These are phyloP conservation scores for Eucalyptus lansdowneana DNA, from an alignment of 345 rosid species.

Conservation along the genomic window DNA sequence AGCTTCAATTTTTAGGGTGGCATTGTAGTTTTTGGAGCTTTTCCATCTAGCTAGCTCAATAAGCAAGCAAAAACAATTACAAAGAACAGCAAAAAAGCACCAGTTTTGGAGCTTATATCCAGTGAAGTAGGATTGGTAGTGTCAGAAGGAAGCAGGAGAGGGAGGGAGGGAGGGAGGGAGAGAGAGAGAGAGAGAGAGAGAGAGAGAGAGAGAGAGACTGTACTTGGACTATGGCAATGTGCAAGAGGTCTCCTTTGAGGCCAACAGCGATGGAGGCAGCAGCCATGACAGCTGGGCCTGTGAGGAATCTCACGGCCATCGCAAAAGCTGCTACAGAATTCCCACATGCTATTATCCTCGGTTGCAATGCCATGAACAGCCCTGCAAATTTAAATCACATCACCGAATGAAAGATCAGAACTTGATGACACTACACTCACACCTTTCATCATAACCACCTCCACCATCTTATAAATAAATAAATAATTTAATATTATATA, in stretches of 20 bases:
- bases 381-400: constrained; percentile 26
- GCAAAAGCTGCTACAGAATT: constrained; percentile 84
- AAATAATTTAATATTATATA: not conserved
- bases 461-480: not conserved
- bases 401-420: not conserved
- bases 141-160: constrained; percentile 11
- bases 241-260: constrained; percentile 74
- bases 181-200: not conserved
- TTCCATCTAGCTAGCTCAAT: not conserved
- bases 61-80: not conserved
- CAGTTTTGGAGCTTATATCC: constrained; percentile 4
- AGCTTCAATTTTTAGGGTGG: not conserved
- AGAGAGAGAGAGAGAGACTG: not conserved
- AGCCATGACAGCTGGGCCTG: constrained; percentile 98
- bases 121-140: constrained; percentile 16
- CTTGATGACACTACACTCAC: not conserved
- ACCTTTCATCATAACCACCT: constrained; percentile 1
- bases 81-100: not conserved
- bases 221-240: constrained; percentile 95
- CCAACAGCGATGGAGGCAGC: constrained; percentile 95
- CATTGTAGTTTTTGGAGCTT: not conserved
- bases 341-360: constrained; percentile 98
- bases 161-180: not conserved
- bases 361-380: constrained; percentile 99
- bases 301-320: constrained; percentile 88